Percentiles rank a stretch among this genome's conserved stretches.
Evolutionary conservation across 1,284 basidiomycete species (phyloP).

Genomic region (Spongiforma sp.): DNA sequence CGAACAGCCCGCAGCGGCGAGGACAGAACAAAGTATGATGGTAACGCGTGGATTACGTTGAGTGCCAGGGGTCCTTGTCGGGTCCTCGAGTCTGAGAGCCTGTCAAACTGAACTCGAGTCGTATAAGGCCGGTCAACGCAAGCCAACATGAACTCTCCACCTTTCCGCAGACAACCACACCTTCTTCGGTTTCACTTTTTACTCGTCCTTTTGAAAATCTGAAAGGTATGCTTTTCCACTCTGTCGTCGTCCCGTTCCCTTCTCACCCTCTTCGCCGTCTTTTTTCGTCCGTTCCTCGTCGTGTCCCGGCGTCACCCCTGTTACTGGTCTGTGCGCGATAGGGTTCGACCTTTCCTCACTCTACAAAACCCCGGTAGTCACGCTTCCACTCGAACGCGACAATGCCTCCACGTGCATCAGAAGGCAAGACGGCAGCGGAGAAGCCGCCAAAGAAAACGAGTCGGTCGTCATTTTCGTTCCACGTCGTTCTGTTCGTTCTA

Average conservation of each 20-base stretch:
- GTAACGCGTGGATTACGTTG: slow-evolving; percentile 11
- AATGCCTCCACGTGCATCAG: slow-evolving; percentile 38
- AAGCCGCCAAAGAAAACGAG: slow-evolving; percentile 42
- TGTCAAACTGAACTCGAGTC: slow-evolving; percentile 34
- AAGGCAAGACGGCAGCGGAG: slow-evolving; percentile 34
- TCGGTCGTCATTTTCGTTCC: slow-evolving; percentile 22
- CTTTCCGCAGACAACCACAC: slow-evolving; percentile 35
- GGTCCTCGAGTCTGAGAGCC: slow-evolving; percentile 23
- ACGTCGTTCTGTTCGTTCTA: slow-evolving; percentile 9
- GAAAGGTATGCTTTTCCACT: slow-evolving; percentile 16
- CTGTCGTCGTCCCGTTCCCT: background rate
- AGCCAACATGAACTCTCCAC: slow-evolving; percentile 40
- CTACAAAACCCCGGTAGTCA: slow-evolving; percentile 14
- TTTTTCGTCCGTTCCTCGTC: slow-evolving; percentile 8
- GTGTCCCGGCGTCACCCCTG: slow-evolving; percentile 33
- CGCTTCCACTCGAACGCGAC: slow-evolving; percentile 10
- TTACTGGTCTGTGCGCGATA: slow-evolving; percentile 37
- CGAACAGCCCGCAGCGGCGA: background rate
- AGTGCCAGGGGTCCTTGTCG: slow-evolving; percentile 38
- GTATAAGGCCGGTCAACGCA: slow-evolving; percentile 41
- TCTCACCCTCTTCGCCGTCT: slow-evolving; percentile 3
- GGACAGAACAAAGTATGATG: slow-evolving; percentile 8
- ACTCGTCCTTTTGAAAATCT: slow-evolving; percentile 10
- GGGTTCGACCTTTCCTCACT: slow-evolving; percentile 15
- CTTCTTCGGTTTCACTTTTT: slow-evolving; percentile 10